Conservation (phyloP, 176 grass and related monocot genomes). For the Aechmea fasciata region DNA sequence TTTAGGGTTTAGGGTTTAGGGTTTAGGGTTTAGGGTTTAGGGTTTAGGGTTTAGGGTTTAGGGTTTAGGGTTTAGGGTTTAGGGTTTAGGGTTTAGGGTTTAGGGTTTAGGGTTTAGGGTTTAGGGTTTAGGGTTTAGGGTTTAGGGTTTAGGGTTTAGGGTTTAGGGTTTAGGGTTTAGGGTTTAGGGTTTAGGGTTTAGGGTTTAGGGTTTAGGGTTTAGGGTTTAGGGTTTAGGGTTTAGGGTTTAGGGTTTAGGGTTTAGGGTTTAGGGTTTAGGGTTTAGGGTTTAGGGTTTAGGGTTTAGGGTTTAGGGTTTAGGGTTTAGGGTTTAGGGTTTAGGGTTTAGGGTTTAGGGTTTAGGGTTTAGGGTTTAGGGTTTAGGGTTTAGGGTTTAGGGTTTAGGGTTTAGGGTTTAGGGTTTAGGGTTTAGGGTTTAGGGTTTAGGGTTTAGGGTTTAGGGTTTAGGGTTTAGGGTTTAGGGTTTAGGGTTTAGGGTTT, state of each 20-base stretch:
- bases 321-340: conserved; percentile 20
- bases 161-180: conserved; percentile 14
- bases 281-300: conserved; percentile 18
- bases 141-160: conserved; percentile 22
- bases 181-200: conserved; percentile 8
- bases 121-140: conserved; percentile 11
- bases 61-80: conserved; percentile 3
- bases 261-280: conserved; percentile 13
- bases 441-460: conserved; percentile 27
- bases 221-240: neutral
- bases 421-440: conserved; percentile 27
- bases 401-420: conserved; percentile 9
- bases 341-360: conserved; percentile 5
- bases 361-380: conserved; percentile 18
- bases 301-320: conserved; percentile 27
- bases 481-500: conserved; percentile 24
- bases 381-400: conserved; percentile 17
- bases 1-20: conserved; percentile 19
- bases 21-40: conserved; percentile 17
- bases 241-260: neutral
- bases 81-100: conserved; percentile 15
- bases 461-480: conserved; percentile 26
- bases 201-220: conserved; percentile 9
- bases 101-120: conserved; percentile 12
- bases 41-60: conserved; percentile 8